Conservation (phyloP, 805 yeast genomes). For the Saitoella complicata region DNA sequence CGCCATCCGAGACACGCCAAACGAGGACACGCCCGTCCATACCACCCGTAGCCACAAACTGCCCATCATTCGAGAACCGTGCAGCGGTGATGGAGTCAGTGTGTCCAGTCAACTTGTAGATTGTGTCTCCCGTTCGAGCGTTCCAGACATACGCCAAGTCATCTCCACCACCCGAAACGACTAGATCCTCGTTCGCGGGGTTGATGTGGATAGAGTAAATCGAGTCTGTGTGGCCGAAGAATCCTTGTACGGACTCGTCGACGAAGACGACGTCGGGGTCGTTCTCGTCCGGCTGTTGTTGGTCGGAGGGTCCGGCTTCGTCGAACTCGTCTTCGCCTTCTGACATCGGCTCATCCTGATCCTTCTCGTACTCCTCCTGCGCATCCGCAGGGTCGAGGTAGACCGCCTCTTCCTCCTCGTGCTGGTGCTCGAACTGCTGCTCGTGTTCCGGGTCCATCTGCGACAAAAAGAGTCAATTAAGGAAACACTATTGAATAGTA, state of each 20-base stretch:
- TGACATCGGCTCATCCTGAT: no score
- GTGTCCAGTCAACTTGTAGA: constrained; percentile 49
- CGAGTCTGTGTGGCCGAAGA: constrained; percentile 56
- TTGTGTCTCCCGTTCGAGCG: constrained; percentile 59
- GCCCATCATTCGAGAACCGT: constrained; percentile 71
- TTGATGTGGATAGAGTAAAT: constrained; percentile 69
- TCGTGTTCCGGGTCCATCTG: no score
- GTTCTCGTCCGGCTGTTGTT: no score
- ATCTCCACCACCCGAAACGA: constrained; percentile 93
- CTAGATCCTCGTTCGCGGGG: constrained; percentile 57
- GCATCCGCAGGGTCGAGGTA: no score
- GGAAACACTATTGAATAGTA: no score
- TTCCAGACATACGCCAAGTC: constrained; percentile 84
- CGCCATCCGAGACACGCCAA: constrained; percentile 54
- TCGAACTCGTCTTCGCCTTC: no score
- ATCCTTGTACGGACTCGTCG: constrained; percentile 1
- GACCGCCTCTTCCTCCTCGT: no score
- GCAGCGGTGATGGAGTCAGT: constrained; percentile 78
- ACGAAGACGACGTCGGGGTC: background rate
- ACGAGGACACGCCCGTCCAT: constrained; percentile 80
- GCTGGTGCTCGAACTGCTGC: no score
- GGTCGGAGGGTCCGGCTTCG: no score
- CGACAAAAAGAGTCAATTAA: no score
- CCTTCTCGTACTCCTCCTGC: no score
- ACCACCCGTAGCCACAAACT: constrained; percentile 72